phyloP scores from a whole-genome alignment of 441 rosid species.

The Jatropha multifida region DNA sequence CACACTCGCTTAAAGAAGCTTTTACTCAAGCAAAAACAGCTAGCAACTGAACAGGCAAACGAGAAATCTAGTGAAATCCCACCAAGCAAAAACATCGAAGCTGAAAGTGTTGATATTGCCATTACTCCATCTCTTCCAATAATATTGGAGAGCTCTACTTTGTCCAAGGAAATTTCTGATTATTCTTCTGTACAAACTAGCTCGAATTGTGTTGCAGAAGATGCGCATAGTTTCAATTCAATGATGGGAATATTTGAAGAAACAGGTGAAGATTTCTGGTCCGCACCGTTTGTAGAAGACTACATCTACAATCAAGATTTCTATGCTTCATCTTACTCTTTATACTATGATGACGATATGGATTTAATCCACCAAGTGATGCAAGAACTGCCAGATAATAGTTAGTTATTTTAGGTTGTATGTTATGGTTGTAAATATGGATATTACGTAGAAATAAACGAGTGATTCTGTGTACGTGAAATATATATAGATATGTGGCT shows the following conservation, averaged over 20 bases:
- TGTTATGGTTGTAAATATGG: background rate
- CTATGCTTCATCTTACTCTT: background rate
- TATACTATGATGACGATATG: background rate
- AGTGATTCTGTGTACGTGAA: too few relatives aligned
- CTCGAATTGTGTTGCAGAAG: background rate
- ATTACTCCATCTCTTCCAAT: background rate
- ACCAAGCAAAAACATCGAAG: background rate
- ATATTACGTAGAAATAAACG: too few relatives aligned
- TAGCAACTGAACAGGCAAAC: background rate
- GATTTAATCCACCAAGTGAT: constrained; percentile 24
- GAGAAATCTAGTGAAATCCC: background rate
- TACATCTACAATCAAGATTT: background rate
- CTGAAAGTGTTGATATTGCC: background rate
- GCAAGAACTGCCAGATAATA: constrained; percentile 13
- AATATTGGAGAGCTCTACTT: background rate
- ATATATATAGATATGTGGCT: too few relatives aligned
- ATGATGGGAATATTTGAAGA: constrained; percentile 11
- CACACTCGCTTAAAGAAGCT: constrained; percentile 18
- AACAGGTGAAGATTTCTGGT: constrained; percentile 25
- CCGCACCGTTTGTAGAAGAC: constrained; percentile 14
- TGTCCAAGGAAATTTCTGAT: background rate
- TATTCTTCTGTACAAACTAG: background rate
- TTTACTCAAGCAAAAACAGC: background rate
- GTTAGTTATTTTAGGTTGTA: background rate
- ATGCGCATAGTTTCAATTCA: background rate